A percentile compares a stretch with the other conserved stretches of the same genome.
Conservation (phyloP, 1,284 basidiomycete genomes). For the Moesziomyces globuligerus region DNA sequence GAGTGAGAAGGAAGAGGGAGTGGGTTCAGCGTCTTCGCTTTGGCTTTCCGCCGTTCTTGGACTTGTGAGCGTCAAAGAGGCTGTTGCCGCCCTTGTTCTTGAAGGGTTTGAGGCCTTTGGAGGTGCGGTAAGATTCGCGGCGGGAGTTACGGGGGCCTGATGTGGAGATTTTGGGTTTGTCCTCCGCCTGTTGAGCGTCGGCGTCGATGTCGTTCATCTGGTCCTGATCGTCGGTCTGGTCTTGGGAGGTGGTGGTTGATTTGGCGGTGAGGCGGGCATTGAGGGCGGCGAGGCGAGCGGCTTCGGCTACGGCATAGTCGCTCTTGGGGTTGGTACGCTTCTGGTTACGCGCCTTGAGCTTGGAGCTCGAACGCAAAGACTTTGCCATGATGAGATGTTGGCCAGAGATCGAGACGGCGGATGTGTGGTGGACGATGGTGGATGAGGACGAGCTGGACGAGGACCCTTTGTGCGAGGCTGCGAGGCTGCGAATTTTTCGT, state of each 20-base stretch:
- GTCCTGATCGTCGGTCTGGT: slow-evolving; percentile 69
- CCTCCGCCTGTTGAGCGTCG: too few relatives aligned
- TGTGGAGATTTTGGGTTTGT: slow-evolving; percentile 51
- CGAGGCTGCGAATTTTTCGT: too few relatives aligned
- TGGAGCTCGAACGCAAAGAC: slow-evolving; percentile 87
- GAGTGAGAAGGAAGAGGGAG: background rate
- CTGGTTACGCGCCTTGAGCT: slow-evolving; percentile 82
- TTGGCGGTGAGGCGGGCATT: slow-evolving; percentile 74
- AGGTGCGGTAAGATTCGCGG: slow-evolving; percentile 56
- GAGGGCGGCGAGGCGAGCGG: slow-evolving; percentile 82
- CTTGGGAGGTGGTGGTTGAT: slow-evolving; percentile 50
- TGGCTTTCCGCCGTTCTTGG: slow-evolving; percentile 52
- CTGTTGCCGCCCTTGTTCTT: slow-evolving; percentile 50
- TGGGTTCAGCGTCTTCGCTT: slow-evolving; percentile 53
- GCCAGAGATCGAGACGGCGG: too few relatives aligned
- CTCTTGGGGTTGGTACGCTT: slow-evolving; percentile 78
- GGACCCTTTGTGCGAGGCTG: too few relatives aligned
- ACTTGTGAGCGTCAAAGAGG: slow-evolving; percentile 34
- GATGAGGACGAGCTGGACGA: background rate
- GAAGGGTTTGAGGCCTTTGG: slow-evolving; percentile 49
- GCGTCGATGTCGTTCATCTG: slow-evolving; percentile 66
- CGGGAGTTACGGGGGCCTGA: slow-evolving; percentile 53
- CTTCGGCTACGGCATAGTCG: slow-evolving; percentile 84
- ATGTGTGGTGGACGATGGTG: background rate
- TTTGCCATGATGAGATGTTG: slow-evolving; percentile 88